Conservation (phyloP, 495 filamentous ascomycete genomes). For the Viridothelium virens region DNA sequence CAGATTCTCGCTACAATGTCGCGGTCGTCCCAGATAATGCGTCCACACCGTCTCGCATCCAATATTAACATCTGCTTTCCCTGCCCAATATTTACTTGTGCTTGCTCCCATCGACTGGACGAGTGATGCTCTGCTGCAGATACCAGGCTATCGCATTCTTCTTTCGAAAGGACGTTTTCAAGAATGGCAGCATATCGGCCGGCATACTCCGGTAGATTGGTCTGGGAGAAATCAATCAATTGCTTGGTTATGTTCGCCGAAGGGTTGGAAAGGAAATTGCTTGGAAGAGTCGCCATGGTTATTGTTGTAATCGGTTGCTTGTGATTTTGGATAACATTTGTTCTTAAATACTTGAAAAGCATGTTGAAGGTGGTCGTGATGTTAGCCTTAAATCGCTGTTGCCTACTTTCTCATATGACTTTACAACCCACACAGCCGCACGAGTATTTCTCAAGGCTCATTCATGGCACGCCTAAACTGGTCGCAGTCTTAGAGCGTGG, state of each 20-base stretch:
- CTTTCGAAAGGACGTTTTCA: slow-evolving; percentile 34
- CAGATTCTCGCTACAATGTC: slow-evolving; percentile 57
- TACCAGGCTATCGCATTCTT: slow-evolving; percentile 36
- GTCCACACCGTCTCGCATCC: slow-evolving; percentile 58
- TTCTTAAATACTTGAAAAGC: no score
- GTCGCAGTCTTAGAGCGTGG: no score
- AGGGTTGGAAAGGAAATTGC: slow-evolving; percentile 30
- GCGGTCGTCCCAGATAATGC: slow-evolving; percentile 64
- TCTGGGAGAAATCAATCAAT: slow-evolving; percentile 33
- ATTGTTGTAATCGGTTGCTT: neutral
- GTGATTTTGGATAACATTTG: no score
- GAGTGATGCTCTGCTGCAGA: slow-evolving; percentile 30
- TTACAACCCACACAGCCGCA: no score
- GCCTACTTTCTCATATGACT: no score
- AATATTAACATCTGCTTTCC: slow-evolving; percentile 50
- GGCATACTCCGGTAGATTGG: slow-evolving; percentile 28
- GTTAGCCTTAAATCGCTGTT: no score
- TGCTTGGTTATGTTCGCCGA: slow-evolving; percentile 24
- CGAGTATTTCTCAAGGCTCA: no score
- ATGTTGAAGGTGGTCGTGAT: no score
- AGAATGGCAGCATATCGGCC: slow-evolving; percentile 35
- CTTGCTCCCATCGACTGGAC: slow-evolving; percentile 46
- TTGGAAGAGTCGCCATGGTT: slow-evolving; percentile 22
- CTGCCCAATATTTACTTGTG: slow-evolving; percentile 61
- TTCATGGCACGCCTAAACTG: no score